Base-by-base conservation (phyloP, 202 grass and related monocot species). In the Panicum virgatum region DNA sequence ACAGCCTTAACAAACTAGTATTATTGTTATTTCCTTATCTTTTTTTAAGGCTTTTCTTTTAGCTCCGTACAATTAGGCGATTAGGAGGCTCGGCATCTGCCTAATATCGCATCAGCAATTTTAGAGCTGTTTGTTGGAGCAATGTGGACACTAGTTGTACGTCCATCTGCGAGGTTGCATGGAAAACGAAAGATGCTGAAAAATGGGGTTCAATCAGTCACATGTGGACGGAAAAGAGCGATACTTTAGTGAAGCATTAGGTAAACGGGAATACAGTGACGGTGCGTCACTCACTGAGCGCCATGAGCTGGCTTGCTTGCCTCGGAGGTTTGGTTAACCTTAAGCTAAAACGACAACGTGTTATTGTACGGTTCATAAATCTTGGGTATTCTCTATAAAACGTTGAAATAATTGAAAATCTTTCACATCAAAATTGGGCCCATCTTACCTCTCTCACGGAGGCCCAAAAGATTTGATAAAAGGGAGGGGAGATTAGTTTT, bases 241-340 rank as follows among this genome's bases (percentile, higher is more conserved):
- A 3, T 22, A 66, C 5, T 78, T 81, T 60, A 67, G 56, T 2
- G 29, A 66, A 8, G 64, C 39, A n/a, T 29, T 23, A 1, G 22
- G 72, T 85, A 77, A 76, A 81, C 71, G 27, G 6, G 46, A 62
- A 69, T 69, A 62, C 76, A 72, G 69, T 67, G 62, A 52, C 64
- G 81, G 75, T 80, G 75, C 45, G 18, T 32, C 44, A 44, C 76
- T 12, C n/a, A 19, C 34, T 46, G 44, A 69, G 63, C 16, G 5
- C 30, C 77, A 43, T 64, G 63, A 76, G 56, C 56, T 82, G 77
- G 27, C 53, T 22, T 14, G 18, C 27, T 18, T 34, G 62, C 77
- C 76, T 40, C 45, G 61, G 30, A 38, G 6, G 30, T 50, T 58
- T 65, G 27, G 27, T 47, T 64, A 78, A 34, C 22, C 59, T 32